Base-by-base conservation (phyloP, 768 basidiomycete genomes). In the Ramaria sp. region DNA sequence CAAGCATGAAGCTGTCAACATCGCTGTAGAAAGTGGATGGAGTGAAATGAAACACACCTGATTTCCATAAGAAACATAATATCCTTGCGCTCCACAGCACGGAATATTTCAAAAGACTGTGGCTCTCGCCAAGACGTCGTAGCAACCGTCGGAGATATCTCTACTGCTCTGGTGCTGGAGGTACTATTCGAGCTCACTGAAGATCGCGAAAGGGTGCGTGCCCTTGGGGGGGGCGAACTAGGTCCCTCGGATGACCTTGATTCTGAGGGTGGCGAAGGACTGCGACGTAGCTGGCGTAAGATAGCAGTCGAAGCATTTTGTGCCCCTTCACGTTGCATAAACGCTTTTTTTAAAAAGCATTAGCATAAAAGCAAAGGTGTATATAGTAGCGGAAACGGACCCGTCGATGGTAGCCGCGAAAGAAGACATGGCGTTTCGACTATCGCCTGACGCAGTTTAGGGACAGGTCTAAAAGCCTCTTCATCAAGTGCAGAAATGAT, bases 31-130 rank as follows among this genome's bases (percentile, higher is more conserved):
- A 34, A 30, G n/a, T n/a, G n/a, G n/a, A n/a, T n/a, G n/a, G n/a
- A 5, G 18, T 30, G 24, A 20, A 32, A n/a, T 30, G 16, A 15
- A 1, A 32, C 25, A 38, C 34, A 55, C 53, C 53, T 74, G 43
- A 90, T 72, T 69, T 91, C 84, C 85, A 88, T 88, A 7, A 94
- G 72, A 64, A 79, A 85, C 65, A 79, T 76, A 32, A 95, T 71
- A 67, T 97, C 87, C 62, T 85, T 86, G 36, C 74, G 73, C 61
- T 98, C 94, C 20, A 97, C 77, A 1, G 94, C 94, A 49, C 84
- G 74, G 62, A 93, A 78, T 0, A 96, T 71, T 70, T 93, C 75
- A 57, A 73, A 82, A 0, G 80, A 74, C 72, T 82, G 67, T 22
- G 68, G 71, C 56, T 66, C 60, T 59, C 62, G 55, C 55, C 60